Percentiles rank a stretch among this genome's conserved stretches.
Conservation (phyloP, 2,329 filamentous ascomycete genomes). For the Eutypa lata region DNA sequence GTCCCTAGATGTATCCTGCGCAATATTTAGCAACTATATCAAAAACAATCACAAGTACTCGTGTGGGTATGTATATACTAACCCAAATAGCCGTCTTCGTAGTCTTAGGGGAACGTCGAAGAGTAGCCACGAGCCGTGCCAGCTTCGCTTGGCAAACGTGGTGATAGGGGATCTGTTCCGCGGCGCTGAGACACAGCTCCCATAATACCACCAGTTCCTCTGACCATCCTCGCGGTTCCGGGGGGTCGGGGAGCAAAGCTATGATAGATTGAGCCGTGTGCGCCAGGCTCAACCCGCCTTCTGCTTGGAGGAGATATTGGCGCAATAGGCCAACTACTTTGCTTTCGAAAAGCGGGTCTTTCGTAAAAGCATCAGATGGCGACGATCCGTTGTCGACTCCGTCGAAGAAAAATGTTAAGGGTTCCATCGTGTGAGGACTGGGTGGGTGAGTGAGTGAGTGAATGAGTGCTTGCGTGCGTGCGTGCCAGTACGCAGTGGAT, state of each 20-base stretch:
- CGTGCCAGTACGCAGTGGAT: too few relatives aligned
- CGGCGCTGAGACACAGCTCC: conserved; percentile 1
- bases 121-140: conserved; percentile 1
- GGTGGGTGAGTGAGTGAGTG: background rate
- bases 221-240: conserved; percentile 1
- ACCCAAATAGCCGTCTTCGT: background rate
- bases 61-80: background rate
- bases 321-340: background rate
- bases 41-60: background rate
- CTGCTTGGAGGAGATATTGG: conserved; percentile 1
- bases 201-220: background rate
- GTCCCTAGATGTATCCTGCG: background rate
- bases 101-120: conserved; percentile 2
- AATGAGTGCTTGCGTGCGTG: too few relatives aligned
- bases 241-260: background rate
- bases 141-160: conserved; percentile 1
- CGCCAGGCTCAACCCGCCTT: background rate
- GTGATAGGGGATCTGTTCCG: conserved; percentile 4
- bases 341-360: background rate
- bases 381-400: conserved; percentile 1
- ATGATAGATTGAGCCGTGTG: background rate
- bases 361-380: background rate
- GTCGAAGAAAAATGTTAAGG: conserved; percentile 2
- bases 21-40: background rate
- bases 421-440: background rate